A percentile compares a stretch with the other conserved stretches of the same genome.
These are phyloP conservation scores for Claviceps maximensis DNA, from an alignment of 2,329 filamentous ascomycete genomes.

Conservation along the genomic window DNA sequence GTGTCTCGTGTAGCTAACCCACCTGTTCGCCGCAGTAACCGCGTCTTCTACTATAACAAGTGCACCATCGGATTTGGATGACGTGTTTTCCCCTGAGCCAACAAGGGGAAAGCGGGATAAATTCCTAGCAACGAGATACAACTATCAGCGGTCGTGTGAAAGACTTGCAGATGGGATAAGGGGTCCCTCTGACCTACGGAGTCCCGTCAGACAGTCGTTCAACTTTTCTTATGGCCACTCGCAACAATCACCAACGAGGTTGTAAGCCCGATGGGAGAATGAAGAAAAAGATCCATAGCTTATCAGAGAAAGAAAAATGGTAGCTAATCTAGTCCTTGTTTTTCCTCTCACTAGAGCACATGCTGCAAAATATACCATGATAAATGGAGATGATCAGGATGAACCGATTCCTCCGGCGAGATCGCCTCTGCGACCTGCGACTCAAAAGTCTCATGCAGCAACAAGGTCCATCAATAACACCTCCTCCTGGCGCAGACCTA, in stretches of 20 bases:
- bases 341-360: not conserved
- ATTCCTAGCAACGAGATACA: not conserved
- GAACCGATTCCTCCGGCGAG: not conserved
- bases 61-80: not conserved
- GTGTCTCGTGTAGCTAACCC: not conserved
- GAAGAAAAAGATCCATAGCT: not conserved
- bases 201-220: constrained; percentile 4
- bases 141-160: not conserved
- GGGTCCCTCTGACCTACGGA: not conserved
- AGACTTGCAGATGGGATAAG: not conserved
- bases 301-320: too few species aligned
- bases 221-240: not conserved
- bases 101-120: not conserved
- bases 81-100: not conserved
- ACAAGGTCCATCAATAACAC: constrained; percentile 1
- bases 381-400: not conserved
- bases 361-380: not conserved
- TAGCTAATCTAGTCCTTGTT: not conserved
- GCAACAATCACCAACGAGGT: constrained; percentile 1
- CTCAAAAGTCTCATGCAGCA: not conserved
- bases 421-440: constrained; percentile 1
- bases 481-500: constrained; percentile 2
- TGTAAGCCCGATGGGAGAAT: not conserved
- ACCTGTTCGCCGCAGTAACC: not conserved
- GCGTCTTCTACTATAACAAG: not conserved